Conservation (phyloP, 768 basidiomycete genomes). For the Gymnopilus junonius region DNA sequence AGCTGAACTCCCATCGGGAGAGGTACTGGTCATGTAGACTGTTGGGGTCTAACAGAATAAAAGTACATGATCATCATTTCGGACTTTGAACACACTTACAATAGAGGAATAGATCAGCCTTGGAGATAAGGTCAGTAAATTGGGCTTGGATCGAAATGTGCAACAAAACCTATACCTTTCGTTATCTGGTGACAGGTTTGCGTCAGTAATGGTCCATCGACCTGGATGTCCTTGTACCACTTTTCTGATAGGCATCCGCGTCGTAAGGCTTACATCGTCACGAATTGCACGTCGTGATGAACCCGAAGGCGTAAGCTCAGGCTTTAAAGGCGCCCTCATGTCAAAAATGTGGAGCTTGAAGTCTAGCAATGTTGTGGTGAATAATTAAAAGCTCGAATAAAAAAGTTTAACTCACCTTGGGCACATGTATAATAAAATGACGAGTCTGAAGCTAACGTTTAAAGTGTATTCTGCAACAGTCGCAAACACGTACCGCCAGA, state of each 20-base stretch:
- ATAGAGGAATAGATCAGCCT: constrained; percentile 96
- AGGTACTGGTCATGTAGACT: constrained; percentile 74
- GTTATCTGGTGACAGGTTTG: constrained; percentile 87
- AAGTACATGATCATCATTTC: not conserved
- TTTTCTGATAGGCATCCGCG: constrained; percentile 54
- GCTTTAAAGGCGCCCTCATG: constrained; percentile 52
- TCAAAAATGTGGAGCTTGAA: constrained; percentile 91
- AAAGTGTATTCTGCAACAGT: not conserved
- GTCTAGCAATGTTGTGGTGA: constrained; percentile 47
- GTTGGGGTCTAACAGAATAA: constrained; percentile 56
- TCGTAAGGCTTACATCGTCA: constrained; percentile 36
- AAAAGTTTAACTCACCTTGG: constrained; percentile 55
- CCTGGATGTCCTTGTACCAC: constrained; percentile 78
- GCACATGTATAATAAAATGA: constrained; percentile 94
- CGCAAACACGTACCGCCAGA: constrained; percentile 56
- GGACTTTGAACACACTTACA: constrained; percentile 42
- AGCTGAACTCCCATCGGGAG: constrained; percentile 56
- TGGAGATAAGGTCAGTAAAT: not conserved
- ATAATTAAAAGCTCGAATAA: not conserved
- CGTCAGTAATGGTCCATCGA: constrained; percentile 95
- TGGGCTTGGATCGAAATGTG: not conserved
- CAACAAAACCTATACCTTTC: constrained; percentile 58
- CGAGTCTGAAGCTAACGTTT: constrained; percentile 55
- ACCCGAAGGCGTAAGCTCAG: constrained; percentile 22
- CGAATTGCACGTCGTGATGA: constrained; percentile 20